These are phyloP conservation scores for Eimeria falciformis DNA, from an alignment of 169 alveolate genomes.

Conservation along the genomic window DNA sequence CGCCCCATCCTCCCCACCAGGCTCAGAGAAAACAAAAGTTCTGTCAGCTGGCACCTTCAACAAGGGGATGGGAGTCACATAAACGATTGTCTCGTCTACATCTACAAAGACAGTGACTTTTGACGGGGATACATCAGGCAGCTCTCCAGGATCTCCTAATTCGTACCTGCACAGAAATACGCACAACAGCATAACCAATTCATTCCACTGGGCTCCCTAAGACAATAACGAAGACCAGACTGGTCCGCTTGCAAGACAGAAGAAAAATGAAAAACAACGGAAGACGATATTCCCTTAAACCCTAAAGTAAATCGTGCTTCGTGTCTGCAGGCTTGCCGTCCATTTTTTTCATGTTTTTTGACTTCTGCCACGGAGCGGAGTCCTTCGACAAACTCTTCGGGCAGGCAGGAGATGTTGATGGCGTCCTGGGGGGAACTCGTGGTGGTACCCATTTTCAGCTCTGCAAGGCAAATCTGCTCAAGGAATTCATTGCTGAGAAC, in stretches of 20 bases:
- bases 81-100: conserved; percentile 54
- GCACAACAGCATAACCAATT: not conserved
- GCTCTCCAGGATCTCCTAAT: not conserved
- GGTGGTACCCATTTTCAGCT: not conserved
- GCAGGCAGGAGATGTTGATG: not conserved
- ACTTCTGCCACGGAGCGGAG: not conserved
- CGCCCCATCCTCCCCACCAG: not conserved
- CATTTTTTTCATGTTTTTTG: not conserved
- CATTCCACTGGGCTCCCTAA: no score
- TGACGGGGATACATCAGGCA: not conserved
- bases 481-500: no score
- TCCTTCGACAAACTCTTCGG: conserved; percentile 4
- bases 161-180: conserved; percentile 11
- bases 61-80: conserved; percentile 47
- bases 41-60: conserved; percentile 16
- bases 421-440: not conserved
- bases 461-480: no score
- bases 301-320: no score
- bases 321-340: not conserved
- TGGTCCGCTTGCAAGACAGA: no score
- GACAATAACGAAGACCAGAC: no score
- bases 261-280: not conserved
- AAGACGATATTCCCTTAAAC: not conserved
- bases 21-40: conserved; percentile 9
- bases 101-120: conserved; percentile 34